phyloP scores from a whole-genome alignment of 345 rosid species.

The Microthlaspi erraticum region DNA sequence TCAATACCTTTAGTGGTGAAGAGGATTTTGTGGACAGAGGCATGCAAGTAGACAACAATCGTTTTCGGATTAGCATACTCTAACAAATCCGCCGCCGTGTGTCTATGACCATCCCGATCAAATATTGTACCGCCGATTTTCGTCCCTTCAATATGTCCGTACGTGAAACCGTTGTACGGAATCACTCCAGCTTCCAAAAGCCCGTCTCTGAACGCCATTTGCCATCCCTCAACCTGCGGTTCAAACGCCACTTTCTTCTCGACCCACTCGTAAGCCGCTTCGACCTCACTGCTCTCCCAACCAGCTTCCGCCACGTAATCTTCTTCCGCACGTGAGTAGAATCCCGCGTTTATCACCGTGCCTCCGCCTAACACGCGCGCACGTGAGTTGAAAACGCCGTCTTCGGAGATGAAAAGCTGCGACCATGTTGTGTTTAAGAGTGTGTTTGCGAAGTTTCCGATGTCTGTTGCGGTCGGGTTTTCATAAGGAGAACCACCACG shows the following conservation, averaged over 20 bases:
- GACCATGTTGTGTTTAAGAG: slow-evolving; percentile 54
- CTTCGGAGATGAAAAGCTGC: slow-evolving; percentile 68
- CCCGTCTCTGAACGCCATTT: slow-evolving; percentile 69
- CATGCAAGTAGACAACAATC: slow-evolving; percentile 61
- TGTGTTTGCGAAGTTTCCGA: slow-evolving; percentile 45
- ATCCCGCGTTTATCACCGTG: slow-evolving; percentile 72
- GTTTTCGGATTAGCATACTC: slow-evolving; percentile 61
- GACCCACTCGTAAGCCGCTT: slow-evolving; percentile 67
- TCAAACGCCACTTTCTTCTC: slow-evolving; percentile 61
- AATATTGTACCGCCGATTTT: slow-evolving; percentile 68
- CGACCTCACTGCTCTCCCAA: slow-evolving; percentile 50
- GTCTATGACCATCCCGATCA: slow-evolving; percentile 61
- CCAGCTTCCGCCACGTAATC: slow-evolving; percentile 44
- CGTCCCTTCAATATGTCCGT: slow-evolving; percentile 60
- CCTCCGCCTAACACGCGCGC: slow-evolving; percentile 84
- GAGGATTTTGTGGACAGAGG: slow-evolving; percentile 58
- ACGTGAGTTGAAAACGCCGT: slow-evolving; percentile 68
- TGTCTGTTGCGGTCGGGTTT: slow-evolving; percentile 50
- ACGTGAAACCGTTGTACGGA: slow-evolving; percentile 71
- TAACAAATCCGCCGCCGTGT: slow-evolving; percentile 72
- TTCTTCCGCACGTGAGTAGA: slow-evolving; percentile 57
- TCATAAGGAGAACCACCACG: slow-evolving; percentile 51
- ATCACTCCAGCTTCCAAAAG: slow-evolving; percentile 60
- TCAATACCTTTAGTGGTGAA: slow-evolving; percentile 46
- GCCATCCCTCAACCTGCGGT: slow-evolving; percentile 59